Conservation (phyloP, 306 rosid species). For the Gastrolobium bilobum region DNA sequence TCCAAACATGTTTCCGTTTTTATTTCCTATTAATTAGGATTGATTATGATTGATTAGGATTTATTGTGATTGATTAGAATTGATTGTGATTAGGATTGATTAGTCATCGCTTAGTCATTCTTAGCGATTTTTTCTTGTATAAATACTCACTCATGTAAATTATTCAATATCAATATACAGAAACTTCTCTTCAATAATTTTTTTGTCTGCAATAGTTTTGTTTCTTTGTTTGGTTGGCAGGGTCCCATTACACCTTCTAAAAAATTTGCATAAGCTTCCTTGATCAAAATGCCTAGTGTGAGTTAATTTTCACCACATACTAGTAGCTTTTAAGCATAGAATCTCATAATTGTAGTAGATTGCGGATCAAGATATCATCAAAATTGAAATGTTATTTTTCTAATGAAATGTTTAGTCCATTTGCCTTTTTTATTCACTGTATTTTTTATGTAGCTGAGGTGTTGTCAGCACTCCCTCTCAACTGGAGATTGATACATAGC, state of each 20-base stretch:
- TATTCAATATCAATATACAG: no score
- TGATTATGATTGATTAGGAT: no score
- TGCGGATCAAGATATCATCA: slow-evolving; percentile 1
- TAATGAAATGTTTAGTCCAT: slow-evolving; percentile 2
- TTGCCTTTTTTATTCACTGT: slow-evolving; percentile 9
- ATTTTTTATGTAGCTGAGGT: background rate
- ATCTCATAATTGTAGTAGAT: slow-evolving; percentile 22
- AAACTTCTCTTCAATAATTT: no score
- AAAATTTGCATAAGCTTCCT: background rate
- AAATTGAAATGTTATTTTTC: slow-evolving; percentile 1
- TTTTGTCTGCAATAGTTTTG: background rate
- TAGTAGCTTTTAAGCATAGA: background rate
- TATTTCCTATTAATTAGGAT: no score
- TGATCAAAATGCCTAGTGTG: slow-evolving; percentile 10
- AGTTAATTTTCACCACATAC: background rate
- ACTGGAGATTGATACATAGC: slow-evolving; percentile 8
- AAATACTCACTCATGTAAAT: no score
- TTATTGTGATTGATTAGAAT: no score
- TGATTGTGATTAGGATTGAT: no score
- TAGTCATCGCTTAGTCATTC: no score
- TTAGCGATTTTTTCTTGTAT: no score
- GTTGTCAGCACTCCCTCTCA: background rate
- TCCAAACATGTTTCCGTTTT: no score
- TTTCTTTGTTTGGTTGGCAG: background rate
- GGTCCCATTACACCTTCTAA: background rate